Conservation (phyloP, 371 early-diverging fungal genomes). For the Rhizomucor pusillus region DNA sequence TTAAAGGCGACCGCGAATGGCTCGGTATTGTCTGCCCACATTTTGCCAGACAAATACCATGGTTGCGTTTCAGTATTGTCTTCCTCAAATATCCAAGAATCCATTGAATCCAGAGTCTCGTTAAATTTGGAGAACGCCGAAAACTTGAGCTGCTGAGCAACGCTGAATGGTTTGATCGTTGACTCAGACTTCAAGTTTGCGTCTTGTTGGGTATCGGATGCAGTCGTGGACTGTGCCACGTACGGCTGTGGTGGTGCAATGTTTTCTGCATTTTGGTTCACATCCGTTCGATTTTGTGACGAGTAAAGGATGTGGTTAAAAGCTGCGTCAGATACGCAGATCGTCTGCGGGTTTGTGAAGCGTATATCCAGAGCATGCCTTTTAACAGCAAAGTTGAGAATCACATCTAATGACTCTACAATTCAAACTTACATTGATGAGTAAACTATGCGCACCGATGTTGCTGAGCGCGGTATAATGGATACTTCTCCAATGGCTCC, state of each 20-base stretch:
- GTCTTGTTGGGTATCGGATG: not conserved
- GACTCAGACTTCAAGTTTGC: no score
- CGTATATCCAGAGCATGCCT: constrained; percentile 43
- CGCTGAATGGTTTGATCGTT: constrained; percentile 21
- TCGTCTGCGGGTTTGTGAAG: constrained; percentile 28
- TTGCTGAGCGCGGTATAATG: constrained; percentile 53
- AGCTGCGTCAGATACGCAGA: constrained; percentile 43
- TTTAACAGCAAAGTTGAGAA: not conserved
- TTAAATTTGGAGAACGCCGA: constrained; percentile 31
- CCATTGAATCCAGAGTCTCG: constrained; percentile 23
- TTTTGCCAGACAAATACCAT: constrained; percentile 8
- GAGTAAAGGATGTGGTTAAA: constrained; percentile 31
- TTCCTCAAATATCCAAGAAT: constrained; percentile 32
- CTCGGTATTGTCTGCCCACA: constrained; percentile 20
- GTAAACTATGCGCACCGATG: constrained; percentile 55
- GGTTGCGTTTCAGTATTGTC: constrained; percentile 5
- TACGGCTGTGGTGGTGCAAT: constrained; percentile 3
- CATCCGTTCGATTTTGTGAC: constrained; percentile 6
- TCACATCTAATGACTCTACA: no score
- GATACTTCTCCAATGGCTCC: constrained; percentile 42
- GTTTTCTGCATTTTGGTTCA: constrained; percentile 8
- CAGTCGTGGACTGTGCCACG: not conserved
- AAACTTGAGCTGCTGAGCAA: constrained; percentile 39
- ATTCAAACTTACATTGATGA: constrained; percentile 41
- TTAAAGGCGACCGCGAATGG: constrained; percentile 43